Evolutionary conservation across 2,329 filamentous ascomycete species (phyloP).

Genomic region (Microsporum canis): DNA sequence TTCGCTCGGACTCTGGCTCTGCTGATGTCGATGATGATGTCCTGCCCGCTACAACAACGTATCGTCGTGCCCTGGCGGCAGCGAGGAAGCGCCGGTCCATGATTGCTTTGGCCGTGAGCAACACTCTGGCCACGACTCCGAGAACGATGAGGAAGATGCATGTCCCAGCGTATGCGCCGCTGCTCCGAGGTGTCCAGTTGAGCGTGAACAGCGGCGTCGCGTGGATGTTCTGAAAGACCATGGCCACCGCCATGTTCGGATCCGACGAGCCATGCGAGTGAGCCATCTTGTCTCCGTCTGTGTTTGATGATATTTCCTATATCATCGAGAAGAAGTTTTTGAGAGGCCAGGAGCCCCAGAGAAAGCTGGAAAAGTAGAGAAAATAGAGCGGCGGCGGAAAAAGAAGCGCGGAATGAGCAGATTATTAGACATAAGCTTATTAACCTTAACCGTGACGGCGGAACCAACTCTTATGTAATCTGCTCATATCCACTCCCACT

Average conservation of each 20-base stretch:
- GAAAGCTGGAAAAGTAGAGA: background rate
- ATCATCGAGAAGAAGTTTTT: background rate
- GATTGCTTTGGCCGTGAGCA: slow-evolving; percentile 57
- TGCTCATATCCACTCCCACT: background rate
- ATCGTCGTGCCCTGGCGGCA: slow-evolving; percentile 60
- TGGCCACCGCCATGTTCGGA: slow-evolving; percentile 21
- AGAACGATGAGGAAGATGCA: slow-evolving; percentile 84
- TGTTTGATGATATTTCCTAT: background rate
- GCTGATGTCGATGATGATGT: slow-evolving; percentile 23
- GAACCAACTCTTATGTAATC: background rate
- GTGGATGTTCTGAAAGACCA: slow-evolving; percentile 40
- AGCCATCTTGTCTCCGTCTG: background rate
- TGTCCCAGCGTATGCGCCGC: slow-evolving; percentile 69
- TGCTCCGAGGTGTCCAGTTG: slow-evolving; percentile 60
- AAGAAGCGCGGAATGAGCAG: background rate
- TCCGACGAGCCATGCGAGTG: slow-evolving; percentile 1
- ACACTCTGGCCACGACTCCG: slow-evolving; percentile 54
- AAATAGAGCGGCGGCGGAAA: background rate
- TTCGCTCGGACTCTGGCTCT: slow-evolving; percentile 41
- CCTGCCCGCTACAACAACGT: slow-evolving; percentile 60
- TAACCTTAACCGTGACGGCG: background rate
- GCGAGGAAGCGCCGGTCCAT: slow-evolving; percentile 57
- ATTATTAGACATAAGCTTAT: background rate
- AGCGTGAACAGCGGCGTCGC: slow-evolving; percentile 54
- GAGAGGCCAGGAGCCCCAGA: background rate